A percentile compares a stretch with the other conserved stretches of the same genome.
These are phyloP conservation scores for Thalassiosira mediterranea DNA, from an alignment of 352 stramenopile genomes.

Conservation along the genomic window DNA sequence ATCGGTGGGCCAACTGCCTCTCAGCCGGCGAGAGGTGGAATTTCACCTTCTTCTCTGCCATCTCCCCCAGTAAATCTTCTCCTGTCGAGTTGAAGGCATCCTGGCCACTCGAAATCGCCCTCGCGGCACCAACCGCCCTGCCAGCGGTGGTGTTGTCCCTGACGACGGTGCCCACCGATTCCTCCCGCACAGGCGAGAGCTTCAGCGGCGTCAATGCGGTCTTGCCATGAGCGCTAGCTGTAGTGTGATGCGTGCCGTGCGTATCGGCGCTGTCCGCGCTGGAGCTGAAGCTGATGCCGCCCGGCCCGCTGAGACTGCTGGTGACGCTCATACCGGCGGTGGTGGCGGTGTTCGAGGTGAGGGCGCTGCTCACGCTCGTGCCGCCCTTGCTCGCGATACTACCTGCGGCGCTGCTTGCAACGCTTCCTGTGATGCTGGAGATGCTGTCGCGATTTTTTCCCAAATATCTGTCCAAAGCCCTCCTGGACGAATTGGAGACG, in stretches of 20 bases:
- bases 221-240: background rate
- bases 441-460: background rate
- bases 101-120: no score
- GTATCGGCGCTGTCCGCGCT: background rate
- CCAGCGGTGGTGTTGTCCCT: background rate
- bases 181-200: no score
- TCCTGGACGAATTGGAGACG: background rate
- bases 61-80: no score
- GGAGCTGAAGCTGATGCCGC: background rate
- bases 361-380: background rate
- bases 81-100: no score
- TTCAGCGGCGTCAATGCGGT: no score
- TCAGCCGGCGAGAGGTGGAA: slow-evolving; percentile 20
- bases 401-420: background rate
- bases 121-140: background rate
- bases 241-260: no score
- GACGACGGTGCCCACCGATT: no score
- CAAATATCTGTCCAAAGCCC: slow-evolving; percentile 13
- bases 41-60: slow-evolving; percentile 29
- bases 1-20: no score
- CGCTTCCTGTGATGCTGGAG: background rate
- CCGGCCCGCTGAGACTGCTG: background rate
- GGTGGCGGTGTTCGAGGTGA: background rate
- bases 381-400: background rate
- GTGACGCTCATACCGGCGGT: background rate